These are phyloP conservation scores for Leucosporidium scottii DNA, from an alignment of 768 basidiomycete species.

Conservation along the genomic window DNA sequence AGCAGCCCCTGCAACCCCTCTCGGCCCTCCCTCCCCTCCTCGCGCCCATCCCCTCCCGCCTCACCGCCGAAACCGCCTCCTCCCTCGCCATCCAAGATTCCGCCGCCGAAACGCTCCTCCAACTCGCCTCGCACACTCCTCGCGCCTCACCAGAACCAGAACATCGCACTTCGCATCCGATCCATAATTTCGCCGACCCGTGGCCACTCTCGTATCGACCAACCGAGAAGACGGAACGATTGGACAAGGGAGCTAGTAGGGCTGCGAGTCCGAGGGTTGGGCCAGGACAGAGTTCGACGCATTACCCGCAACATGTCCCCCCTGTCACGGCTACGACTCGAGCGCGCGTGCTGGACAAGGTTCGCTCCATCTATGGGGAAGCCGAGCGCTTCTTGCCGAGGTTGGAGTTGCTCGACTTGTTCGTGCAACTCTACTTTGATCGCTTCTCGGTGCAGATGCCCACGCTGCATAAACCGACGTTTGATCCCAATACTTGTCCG, in stretches of 20 bases:
- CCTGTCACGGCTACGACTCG: conserved; percentile 21
- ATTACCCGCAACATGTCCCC: conserved; percentile 15
- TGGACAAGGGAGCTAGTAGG: conserved; percentile 13
- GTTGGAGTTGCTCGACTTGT: conserved; percentile 27
- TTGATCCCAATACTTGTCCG: conserved; percentile 30
- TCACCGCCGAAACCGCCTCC: background rate
- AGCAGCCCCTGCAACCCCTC: background rate
- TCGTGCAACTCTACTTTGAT: conserved; percentile 12
- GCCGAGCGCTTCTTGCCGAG: conserved; percentile 28
- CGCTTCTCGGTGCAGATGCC: conserved; percentile 22
- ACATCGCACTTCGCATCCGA: conserved; percentile 1
- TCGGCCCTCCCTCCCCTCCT: background rate
- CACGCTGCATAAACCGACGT: conserved; percentile 27
- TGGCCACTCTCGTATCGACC: conserved; percentile 32
- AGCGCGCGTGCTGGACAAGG: background rate
- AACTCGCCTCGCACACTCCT: conserved; percentile 32
- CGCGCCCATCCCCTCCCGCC: background rate
- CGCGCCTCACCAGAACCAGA: conserved; percentile 31
- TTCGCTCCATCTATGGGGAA: background rate
- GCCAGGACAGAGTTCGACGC: background rate
- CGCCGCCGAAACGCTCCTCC: conserved; percentile 28
- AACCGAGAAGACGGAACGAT: conserved; percentile 2
- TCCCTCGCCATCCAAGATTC: conserved; percentile 12
- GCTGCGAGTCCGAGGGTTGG: background rate
- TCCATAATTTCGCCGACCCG: conserved; percentile 17